These are phyloP conservation scores for Cercospora sesami DNA, from an alignment of 2,329 filamentous ascomycete species.

Conservation along the genomic window DNA sequence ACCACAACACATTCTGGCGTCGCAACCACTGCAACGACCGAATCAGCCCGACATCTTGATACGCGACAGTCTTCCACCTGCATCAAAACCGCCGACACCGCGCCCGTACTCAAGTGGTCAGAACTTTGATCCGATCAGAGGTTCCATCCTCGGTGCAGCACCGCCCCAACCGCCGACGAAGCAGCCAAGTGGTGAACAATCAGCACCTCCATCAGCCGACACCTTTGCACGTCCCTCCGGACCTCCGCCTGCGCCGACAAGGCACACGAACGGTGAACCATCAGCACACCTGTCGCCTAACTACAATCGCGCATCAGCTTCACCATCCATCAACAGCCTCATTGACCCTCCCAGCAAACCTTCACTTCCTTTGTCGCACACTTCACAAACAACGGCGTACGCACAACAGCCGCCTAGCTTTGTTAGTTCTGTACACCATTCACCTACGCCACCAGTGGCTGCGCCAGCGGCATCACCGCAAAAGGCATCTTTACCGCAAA, in stretches of 20 bases:
- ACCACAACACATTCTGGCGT: slow-evolving; percentile 18
- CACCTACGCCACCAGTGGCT: slow-evolving; percentile 27
- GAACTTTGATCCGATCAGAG: slow-evolving; percentile 86
- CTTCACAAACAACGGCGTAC: slow-evolving; percentile 28
- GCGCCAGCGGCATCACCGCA: slow-evolving; percentile 11
- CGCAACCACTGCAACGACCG: slow-evolving; percentile 23
- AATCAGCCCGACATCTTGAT: slow-evolving; percentile 31
- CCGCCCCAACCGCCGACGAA: slow-evolving; percentile 30
- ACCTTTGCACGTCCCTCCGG: slow-evolving; percentile 31
- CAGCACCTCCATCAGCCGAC: slow-evolving; percentile 44
- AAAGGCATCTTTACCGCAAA: slow-evolving; percentile 16
- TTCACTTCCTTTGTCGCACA: slow-evolving; percentile 36
- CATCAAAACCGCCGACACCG: slow-evolving; percentile 44
- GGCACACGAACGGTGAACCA: slow-evolving; percentile 27
- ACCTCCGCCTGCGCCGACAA: slow-evolving; percentile 28
- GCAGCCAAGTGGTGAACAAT: slow-evolving; percentile 30
- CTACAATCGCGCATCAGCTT: slow-evolving; percentile 75
- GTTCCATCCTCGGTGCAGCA: slow-evolving; percentile 53
- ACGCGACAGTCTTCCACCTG: slow-evolving; percentile 42
- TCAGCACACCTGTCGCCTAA: slow-evolving; percentile 45
- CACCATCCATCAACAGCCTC: slow-evolving; percentile 86
- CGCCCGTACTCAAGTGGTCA: slow-evolving; percentile 65
- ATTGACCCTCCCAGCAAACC: slow-evolving; percentile 66
- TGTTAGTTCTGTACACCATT: slow-evolving; percentile 25
- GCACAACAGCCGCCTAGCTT: slow-evolving; percentile 26